Evolutionary conservation across 768 basidiomycete species (phyloP), one percentile per base, ranked within the genome.

Genomic region (Lactarius indigo): DNA sequence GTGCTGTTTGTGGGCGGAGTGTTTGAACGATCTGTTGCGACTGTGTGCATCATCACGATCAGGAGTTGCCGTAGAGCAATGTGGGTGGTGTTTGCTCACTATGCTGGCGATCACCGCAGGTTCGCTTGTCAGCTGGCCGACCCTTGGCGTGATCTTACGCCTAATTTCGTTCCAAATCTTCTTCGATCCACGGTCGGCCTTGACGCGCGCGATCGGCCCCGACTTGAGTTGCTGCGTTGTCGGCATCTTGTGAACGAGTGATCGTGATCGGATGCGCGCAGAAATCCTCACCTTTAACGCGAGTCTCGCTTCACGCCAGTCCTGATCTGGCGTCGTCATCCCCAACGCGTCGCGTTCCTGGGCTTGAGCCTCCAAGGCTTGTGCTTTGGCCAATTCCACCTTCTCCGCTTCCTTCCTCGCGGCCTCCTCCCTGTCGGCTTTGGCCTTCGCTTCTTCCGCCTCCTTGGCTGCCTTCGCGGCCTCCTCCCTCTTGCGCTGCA

Each of bases 81-180:
- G 58, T 17, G 57, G 63, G 55, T 55, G 55, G 1, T 33, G 26
- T 70, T 70, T 59, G 78, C 88, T 71, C 76, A 91, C 88, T 71
- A 94, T 90, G 30, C 83, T 83, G 42, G 77, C 63, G 62, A 93
- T 91, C 13, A 84, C 80, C 8, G 78, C 72, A 1, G 76, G 65
- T 64, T 93, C 89, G 68, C 90, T 88, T 6, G 92, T 94, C 30
- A 96, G 76, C 74, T 95, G 94, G 9, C 93, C 93, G 57, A 96
- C 87, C 76, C 90, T 94, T 33, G 92, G 91, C 3, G 87, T 92
- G 58, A 96, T 92, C 72, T 87, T 83, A 55, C 94, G 85, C 30
- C 94, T 87, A 59, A 83, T 80, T 59, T 81, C 82, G 60, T 81
- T 85, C 87, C 90, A 93, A 31, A 81, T 77, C 13, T 86, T 77